Percentiles rank a stretch among this genome's conserved stretches.
Conservation (phyloP, 108 stramenopile genomes). For the Mediolabrus comicus region DNA sequence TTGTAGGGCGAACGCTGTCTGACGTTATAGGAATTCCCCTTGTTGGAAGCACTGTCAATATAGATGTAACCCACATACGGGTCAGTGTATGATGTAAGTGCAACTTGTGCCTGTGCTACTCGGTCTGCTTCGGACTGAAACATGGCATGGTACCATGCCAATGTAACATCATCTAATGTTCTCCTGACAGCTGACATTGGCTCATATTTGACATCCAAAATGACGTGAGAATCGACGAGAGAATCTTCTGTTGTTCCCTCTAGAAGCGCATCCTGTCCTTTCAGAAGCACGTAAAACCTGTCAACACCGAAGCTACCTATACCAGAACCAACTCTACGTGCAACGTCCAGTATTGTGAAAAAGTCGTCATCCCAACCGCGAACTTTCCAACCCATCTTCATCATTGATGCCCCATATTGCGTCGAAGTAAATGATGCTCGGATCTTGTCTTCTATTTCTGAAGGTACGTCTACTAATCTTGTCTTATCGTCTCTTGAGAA, state of each 20-base stretch:
- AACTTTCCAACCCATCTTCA: constrained; percentile 67
- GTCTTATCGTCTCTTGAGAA: constrained; percentile 36
- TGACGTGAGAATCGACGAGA: constrained; percentile 21
- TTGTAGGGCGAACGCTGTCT: constrained; percentile 69
- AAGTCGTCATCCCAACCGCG: constrained; percentile 49
- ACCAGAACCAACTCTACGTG: constrained; percentile 53
- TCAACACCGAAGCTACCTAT: constrained; percentile 63
- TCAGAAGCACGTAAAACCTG: constrained; percentile 63
- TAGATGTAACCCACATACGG: constrained; percentile 58
- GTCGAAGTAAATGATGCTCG: constrained; percentile 43
- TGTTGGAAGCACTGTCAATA: constrained; percentile 16
- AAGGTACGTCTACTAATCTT: constrained; percentile 36
- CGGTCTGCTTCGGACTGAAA: constrained; percentile 57
- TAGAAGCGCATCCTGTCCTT: constrained; percentile 46
- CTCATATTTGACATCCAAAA: constrained; percentile 67
- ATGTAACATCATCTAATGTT: constrained; percentile 26
- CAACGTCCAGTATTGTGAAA: constrained; percentile 58
- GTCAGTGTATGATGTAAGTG: constrained; percentile 61
- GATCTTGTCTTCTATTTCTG: constrained; percentile 41
- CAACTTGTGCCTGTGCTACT: constrained; percentile 52
- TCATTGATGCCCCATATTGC: constrained; percentile 59
- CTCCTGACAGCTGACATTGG: constrained; percentile 42
- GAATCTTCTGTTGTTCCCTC: constrained; percentile 15
- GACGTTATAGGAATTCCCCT: constrained; percentile 40
- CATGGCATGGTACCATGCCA: constrained; percentile 56